These are phyloP conservation scores for Aspergillus egyptiacus DNA, from an alignment of 495 filamentous ascomycete species.

Conservation along the genomic window DNA sequence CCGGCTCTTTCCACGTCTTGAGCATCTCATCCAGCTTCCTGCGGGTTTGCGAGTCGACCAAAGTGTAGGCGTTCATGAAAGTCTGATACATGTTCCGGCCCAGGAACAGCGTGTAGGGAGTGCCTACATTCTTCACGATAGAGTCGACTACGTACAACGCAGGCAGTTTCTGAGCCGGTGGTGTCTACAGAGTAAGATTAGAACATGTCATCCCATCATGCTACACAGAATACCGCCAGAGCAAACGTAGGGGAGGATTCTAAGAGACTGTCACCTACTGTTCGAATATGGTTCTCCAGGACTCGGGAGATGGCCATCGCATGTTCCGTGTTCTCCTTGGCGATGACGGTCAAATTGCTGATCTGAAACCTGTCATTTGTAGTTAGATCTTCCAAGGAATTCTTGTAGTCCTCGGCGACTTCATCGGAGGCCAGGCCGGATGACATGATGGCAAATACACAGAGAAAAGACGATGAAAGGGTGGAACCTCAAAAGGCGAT, in stretches of 20 bases:
- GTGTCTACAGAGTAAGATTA: conserved; percentile 56
- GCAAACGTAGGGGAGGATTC: conserved; percentile 6
- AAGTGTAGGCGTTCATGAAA: conserved; percentile 91
- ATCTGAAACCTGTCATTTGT: conserved; percentile 89
- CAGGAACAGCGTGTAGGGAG: conserved; percentile 91
- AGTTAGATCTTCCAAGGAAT: conserved; percentile 84
- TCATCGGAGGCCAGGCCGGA: conserved; percentile 69
- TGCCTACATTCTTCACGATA: conserved; percentile 97
- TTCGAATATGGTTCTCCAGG: conserved; percentile 84
- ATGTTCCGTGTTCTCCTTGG: conserved; percentile 92
- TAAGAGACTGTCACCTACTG: conserved; percentile 56
- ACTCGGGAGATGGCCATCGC: conserved; percentile 84
- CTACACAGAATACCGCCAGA: conserved; percentile 18
- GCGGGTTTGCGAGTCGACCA: conserved; percentile 75
- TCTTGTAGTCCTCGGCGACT: conserved; percentile 90
- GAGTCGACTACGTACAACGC: conserved; percentile 98
- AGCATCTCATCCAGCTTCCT: conserved; percentile 94
- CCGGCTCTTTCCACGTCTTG: conserved; percentile 96
- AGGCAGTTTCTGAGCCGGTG: conserved; percentile 79
- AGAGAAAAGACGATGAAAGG: conserved; percentile 5
- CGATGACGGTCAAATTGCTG: conserved; percentile 90
- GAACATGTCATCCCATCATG: conserved; percentile 25
- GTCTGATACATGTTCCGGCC: conserved; percentile 85
- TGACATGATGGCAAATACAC: conserved; percentile 55
- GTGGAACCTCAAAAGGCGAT: no score